Conservation (phyloP, 805 yeast species). For the Tetrapisispora fleetii region DNA sequence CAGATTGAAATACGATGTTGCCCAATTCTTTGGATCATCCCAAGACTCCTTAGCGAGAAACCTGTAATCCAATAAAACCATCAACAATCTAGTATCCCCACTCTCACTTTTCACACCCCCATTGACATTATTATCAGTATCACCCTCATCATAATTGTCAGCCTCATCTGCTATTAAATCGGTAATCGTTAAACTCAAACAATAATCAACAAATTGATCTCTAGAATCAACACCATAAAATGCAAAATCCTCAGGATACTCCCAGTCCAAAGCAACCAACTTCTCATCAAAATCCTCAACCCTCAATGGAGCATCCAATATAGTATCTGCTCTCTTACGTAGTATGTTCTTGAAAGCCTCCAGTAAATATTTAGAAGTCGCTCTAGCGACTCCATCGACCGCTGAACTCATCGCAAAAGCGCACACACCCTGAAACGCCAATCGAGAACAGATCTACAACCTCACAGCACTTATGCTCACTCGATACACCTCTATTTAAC, state of each 20-base stretch:
- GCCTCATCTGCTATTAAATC: conserved; percentile 5
- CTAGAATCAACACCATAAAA: neutral
- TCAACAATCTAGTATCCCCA: conserved; percentile 4
- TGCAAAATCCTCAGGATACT: neutral
- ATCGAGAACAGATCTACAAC: too few species aligned
- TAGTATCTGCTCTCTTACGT: neutral
- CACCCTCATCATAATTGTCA: neutral
- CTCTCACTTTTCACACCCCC: neutral
- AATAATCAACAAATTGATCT: conserved; percentile 8
- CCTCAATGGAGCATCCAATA: too few species aligned
- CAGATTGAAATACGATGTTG: conserved; percentile 16
- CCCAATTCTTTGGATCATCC: conserved; percentile 13
- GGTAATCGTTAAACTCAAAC: conserved; percentile 5
- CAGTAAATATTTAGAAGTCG: neutral
- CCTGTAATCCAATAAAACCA: conserved; percentile 20
- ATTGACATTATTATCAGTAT: neutral
- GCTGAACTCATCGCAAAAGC: neutral
- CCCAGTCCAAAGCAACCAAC: neutral
- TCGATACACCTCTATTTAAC: too few species aligned
- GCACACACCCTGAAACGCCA: too few species aligned
- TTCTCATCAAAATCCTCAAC: neutral
- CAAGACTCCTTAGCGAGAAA: conserved; percentile 14
- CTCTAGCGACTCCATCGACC: neutral
- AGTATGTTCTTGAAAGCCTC: neutral
- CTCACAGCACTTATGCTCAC: too few species aligned